Conservation (phyloP, 768 basidiomycete species). For the Mycena sanguinolenta region DNA sequence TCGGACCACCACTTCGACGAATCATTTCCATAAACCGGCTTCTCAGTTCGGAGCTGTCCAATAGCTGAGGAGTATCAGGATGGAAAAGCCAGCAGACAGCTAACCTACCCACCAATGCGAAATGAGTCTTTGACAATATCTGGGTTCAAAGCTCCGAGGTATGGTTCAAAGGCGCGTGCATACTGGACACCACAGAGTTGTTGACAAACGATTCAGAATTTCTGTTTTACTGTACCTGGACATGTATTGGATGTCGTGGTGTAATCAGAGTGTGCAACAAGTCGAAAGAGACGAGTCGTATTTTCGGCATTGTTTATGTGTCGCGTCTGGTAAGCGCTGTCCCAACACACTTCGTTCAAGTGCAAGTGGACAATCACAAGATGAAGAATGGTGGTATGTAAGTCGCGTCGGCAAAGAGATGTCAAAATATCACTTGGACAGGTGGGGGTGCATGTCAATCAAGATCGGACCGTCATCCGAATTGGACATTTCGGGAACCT, state of each 20-base stretch:
- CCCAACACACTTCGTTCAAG: too few relatives aligned
- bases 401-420: too few relatives aligned
- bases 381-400: too few relatives aligned
- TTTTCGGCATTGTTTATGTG: conserved; percentile 31
- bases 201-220: neutral
- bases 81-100: neutral
- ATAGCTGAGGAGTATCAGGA: conserved; percentile 49
- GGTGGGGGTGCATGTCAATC: too few relatives aligned
- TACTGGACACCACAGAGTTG: conserved; percentile 50
- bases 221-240: too few relatives aligned
- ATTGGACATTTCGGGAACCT: too few relatives aligned
- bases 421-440: too few relatives aligned
- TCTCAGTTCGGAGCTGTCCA: conserved; percentile 63
- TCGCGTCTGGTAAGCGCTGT: too few relatives aligned
- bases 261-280: conserved; percentile 81
- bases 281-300: conserved; percentile 84
- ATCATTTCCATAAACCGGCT: conserved; percentile 71
- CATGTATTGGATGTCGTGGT: conserved; percentile 75
- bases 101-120: conserved; percentile 66
- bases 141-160: conserved; percentile 72
- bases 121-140: conserved; percentile 68
- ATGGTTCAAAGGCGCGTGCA: conserved; percentile 74
- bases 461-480: too few relatives aligned
- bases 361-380: too few relatives aligned
- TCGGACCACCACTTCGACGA: conserved; percentile 81